Percentiles rank a stretch among this genome's conserved stretches.
phyloP scores from a whole-genome alignment of 2,329 filamentous ascomycete species.

The Trichoderma pleuroti region DNA sequence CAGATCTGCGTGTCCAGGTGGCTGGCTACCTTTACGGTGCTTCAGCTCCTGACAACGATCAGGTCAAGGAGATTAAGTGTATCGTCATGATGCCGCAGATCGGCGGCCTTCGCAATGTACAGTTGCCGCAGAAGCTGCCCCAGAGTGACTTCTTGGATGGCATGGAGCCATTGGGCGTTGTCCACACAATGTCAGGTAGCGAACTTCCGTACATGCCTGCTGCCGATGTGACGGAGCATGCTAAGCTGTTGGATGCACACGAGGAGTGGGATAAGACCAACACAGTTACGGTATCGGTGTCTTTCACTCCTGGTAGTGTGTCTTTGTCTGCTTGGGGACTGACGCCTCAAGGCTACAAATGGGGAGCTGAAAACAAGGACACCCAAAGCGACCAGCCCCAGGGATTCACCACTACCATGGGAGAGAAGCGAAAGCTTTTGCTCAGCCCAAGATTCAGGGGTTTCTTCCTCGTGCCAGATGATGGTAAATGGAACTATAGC shows the following conservation, averaged over 20 bases:
- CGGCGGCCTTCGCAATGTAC: slow-evolving; percentile 85
- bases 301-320: slow-evolving; percentile 94
- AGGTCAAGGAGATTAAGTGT: slow-evolving; percentile 94
- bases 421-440: slow-evolving; percentile 90
- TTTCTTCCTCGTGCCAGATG: slow-evolving; percentile 93
- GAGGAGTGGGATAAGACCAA: slow-evolving; percentile 65
- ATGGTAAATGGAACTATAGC: slow-evolving; percentile 92
- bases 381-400: slow-evolving; percentile 86
- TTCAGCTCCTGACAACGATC: slow-evolving; percentile 89
- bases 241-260: slow-evolving; percentile 83
- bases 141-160: slow-evolving; percentile 85
- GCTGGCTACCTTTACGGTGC: slow-evolving; percentile 92
- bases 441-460: slow-evolving; percentile 91
- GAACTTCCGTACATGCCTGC: slow-evolving; percentile 97
- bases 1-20: slow-evolving; percentile 93
- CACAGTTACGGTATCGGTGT: slow-evolving; percentile 90
- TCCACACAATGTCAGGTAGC: slow-evolving; percentile 92
- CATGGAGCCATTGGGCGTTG: slow-evolving; percentile 88
- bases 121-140: slow-evolving; percentile 83
- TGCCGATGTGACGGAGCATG: slow-evolving; percentile 89
- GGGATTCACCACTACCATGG: slow-evolving; percentile 88
- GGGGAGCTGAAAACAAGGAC: slow-evolving; percentile 96
- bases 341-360: slow-evolving; percentile 89
- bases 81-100: slow-evolving; percentile 98
- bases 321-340: slow-evolving; percentile 92